Evolutionary conservation across 2,329 filamentous ascomycete species (phyloP).

Genomic region (Fusarium newnesense): DNA sequence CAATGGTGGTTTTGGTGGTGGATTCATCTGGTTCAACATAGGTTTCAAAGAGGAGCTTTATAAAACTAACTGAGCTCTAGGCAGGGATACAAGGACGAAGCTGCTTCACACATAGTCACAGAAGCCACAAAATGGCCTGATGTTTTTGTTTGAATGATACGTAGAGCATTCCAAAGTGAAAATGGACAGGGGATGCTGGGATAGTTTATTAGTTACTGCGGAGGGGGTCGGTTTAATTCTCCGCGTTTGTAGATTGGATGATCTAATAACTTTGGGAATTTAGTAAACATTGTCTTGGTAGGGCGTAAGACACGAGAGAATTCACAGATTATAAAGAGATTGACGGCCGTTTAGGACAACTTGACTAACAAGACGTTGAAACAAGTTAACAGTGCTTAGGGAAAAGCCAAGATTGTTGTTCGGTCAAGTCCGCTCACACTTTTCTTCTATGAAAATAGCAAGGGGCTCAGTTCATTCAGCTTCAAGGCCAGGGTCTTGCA

Average conservation of each 20-base stretch:
- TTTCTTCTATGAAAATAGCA: slow-evolving; percentile 11
- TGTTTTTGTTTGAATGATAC: background rate
- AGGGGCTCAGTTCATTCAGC: slow-evolving; percentile 11
- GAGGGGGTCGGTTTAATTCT: slow-evolving; percentile 10
- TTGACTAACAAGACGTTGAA: background rate
- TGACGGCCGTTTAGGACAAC: background rate
- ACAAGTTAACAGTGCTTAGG: background rate
- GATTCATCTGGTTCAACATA: slow-evolving; percentile 2
- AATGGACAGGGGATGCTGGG: slow-evolving; percentile 7
- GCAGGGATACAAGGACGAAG: slow-evolving; percentile 2
- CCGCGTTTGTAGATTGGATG: slow-evolving; percentile 8
- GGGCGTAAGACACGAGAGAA: background rate
- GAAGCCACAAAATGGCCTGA: slow-evolving; percentile 24
- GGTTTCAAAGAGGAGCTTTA: slow-evolving; percentile 21
- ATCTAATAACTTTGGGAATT: background rate
- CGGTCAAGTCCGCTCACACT: slow-evolving; percentile 27
- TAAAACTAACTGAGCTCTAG: background rate
- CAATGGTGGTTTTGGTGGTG: slow-evolving; percentile 5
- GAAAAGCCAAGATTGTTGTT: slow-evolving; percentile 22
- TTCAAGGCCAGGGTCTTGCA: background rate
- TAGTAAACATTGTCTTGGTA: background rate
- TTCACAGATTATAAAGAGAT: background rate
- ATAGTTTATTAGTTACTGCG: background rate
- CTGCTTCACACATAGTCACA: slow-evolving; percentile 14
- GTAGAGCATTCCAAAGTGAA: background rate